Evolutionary conservation across 257 asterid species (phyloP).

Genomic region (Nicotiana sylvestris): DNA sequence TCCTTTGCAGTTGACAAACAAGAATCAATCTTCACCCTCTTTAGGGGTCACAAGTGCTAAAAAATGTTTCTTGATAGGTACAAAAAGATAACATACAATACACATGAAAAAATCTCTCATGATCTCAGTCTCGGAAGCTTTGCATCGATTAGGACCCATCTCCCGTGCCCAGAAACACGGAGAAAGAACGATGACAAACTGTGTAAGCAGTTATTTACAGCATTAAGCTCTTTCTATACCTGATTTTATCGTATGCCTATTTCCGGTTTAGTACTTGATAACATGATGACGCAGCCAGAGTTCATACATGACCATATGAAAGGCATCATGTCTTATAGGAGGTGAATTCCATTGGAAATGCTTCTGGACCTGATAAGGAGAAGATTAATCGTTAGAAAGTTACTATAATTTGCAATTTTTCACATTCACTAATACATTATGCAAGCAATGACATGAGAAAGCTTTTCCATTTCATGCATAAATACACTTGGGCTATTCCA

Average conservation of each 20-base stretch:
- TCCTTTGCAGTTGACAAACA: background rate
- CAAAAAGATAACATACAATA: slow-evolving; percentile 2
- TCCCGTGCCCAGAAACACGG: background rate
- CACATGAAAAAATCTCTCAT: background rate
- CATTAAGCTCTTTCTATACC: background rate
- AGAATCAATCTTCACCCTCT: background rate
- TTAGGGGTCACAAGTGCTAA: background rate
- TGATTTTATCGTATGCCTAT: background rate
- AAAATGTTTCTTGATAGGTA: background rate
- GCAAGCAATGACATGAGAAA: background rate
- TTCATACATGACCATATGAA: slow-evolving; percentile 96
- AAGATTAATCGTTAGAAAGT: background rate
- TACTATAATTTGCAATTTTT: background rate
- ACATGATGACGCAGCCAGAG: slow-evolving; percentile 93
- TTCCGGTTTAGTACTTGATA: slow-evolving; percentile 58
- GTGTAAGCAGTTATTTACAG: slow-evolving; percentile 33
- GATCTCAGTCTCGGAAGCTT: background rate
- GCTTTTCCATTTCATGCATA: background rate
- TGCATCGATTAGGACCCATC: background rate
- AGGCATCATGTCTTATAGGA: slow-evolving; percentile 62
- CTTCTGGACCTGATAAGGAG: slow-evolving; percentile 60
- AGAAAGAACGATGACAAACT: background rate
- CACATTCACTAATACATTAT: background rate
- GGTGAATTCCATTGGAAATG: slow-evolving; percentile 97
- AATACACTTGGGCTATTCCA: background rate